Percentiles rank a stretch among this genome's conserved stretches.
Evolutionary conservation across 2,329 filamentous ascomycete genomes (phyloP).

Genomic region (Colletotrichum liaoningense): DNA sequence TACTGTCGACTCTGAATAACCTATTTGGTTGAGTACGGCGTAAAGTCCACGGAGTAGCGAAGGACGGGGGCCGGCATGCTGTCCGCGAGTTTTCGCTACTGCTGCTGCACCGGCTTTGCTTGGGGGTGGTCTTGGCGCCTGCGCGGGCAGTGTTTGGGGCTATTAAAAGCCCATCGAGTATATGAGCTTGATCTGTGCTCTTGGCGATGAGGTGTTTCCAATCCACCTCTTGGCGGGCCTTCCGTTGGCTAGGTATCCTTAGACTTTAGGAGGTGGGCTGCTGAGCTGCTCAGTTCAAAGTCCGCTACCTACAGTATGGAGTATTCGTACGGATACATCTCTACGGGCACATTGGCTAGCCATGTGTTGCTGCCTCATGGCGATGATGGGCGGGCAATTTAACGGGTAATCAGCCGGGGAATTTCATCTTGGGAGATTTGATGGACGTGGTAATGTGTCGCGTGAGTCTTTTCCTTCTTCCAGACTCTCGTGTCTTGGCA

Average conservation of each 20-base stretch:
- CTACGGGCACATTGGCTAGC: too few relatives aligned
- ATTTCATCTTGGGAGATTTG: background rate
- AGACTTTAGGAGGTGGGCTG: background rate
- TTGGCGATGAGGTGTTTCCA: constrained; percentile 32
- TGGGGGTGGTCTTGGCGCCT: constrained; percentile 17
- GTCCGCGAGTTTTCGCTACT: background rate
- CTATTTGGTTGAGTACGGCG: background rate
- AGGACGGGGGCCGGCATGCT: background rate
- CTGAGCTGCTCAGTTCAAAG: too few relatives aligned
- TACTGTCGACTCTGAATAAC: background rate
- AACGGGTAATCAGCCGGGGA: background rate
- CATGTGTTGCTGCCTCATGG: background rate
- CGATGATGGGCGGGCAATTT: background rate
- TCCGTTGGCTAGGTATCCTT: background rate
- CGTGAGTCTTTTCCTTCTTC: background rate
- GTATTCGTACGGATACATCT: too few relatives aligned
- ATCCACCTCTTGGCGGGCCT: constrained; percentile 24
- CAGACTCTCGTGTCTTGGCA: background rate
- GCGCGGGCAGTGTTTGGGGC: constrained; percentile 23
- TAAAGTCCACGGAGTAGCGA: too few relatives aligned
- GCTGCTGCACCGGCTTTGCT: background rate
- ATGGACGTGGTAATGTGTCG: background rate
- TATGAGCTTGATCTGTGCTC: constrained; percentile 32
- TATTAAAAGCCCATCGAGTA: constrained; percentile 30
- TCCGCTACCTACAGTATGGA: too few relatives aligned